phyloP scores from a whole-genome alignment of 78 protist species.

The Polysphondylium violaceum region DNA sequence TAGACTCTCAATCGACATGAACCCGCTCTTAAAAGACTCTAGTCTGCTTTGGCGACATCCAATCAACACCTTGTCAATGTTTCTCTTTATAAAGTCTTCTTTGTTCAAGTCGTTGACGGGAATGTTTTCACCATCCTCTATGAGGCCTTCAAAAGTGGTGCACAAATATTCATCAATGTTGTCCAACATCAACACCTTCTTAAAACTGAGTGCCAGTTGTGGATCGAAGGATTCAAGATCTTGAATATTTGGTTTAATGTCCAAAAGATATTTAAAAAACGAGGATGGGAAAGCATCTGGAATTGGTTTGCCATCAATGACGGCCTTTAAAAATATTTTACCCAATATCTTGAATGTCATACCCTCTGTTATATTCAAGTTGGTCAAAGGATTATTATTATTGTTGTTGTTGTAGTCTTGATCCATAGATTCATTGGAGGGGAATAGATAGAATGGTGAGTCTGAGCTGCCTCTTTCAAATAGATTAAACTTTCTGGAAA shows the following conservation, averaged over 20 bases:
- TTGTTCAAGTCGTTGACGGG: conserved; percentile 37
- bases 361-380: conserved; percentile 5
- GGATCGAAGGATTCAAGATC: conserved; percentile 64
- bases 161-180: conserved; percentile 48
- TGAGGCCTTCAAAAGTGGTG: conserved; percentile 59
- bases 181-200: conserved; percentile 53
- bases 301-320: conserved; percentile 64
- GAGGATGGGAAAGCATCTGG: conserved; percentile 70
- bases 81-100: conserved; percentile 41
- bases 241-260: conserved; percentile 5
- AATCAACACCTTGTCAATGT: conserved; percentile 28
- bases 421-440: neutral
- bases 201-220: conserved; percentile 50
- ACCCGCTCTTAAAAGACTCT: conserved; percentile 46
- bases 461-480: conserved; percentile 16
- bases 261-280: conserved; percentile 40
- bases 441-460: conserved; percentile 46
- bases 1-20: conserved; percentile 33
- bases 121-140: conserved; percentile 45
- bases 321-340: conserved; percentile 41
- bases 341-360: conserved; percentile 21
- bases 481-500: conserved; percentile 36
- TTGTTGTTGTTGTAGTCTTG: neutral
- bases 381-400: neutral
- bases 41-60: conserved; percentile 20